These are phyloP conservation scores for Ustilago lituana DNA, from an alignment of 1,284 basidiomycete species.

Conservation along the genomic window DNA sequence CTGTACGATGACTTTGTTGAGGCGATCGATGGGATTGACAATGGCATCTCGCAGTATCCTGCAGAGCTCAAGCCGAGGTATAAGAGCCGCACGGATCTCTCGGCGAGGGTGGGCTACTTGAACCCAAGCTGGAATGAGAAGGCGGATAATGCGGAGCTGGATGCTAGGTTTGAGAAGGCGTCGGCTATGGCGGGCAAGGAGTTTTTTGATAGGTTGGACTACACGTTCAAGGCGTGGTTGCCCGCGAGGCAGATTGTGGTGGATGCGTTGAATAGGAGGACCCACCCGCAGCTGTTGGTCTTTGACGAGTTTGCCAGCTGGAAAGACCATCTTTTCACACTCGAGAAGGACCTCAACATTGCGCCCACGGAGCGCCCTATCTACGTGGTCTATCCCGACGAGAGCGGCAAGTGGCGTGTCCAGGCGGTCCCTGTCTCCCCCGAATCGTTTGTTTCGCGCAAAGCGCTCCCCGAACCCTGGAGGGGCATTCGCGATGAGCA, in stretches of 20 bases:
- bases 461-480: slow-evolving; percentile 91
- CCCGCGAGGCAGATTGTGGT: slow-evolving; percentile 87
- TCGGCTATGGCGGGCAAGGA: slow-evolving; percentile 85
- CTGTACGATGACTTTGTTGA: slow-evolving; percentile 92
- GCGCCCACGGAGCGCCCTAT: slow-evolving; percentile 71
- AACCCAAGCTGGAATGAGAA: slow-evolving; percentile 66
- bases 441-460: slow-evolving; percentile 88
- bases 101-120: slow-evolving; percentile 59
- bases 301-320: slow-evolving; percentile 85
- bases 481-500: slow-evolving; percentile 87
- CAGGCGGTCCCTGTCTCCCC: slow-evolving; percentile 87
- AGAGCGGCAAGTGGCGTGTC: slow-evolving; percentile 83
- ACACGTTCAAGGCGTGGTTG: slow-evolving; percentile 88
- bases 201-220: slow-evolving; percentile 82
- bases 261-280: slow-evolving; percentile 74
- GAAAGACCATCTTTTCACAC: slow-evolving; percentile 93
- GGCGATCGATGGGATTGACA: slow-evolving; percentile 91
- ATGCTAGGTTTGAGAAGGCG: slow-evolving; percentile 76
- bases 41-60: slow-evolving; percentile 63
- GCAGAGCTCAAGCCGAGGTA: slow-evolving; percentile 54
- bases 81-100: slow-evolving; percentile 62
- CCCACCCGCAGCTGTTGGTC: slow-evolving; percentile 76
- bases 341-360: slow-evolving; percentile 72
- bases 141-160: slow-evolving; percentile 41
- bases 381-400: slow-evolving; percentile 88